Evolutionary conservation across 495 filamentous ascomycete genomes (phyloP), one percentile per base, ranked within the genome.

Genomic region (Tuber aestivum): DNA sequence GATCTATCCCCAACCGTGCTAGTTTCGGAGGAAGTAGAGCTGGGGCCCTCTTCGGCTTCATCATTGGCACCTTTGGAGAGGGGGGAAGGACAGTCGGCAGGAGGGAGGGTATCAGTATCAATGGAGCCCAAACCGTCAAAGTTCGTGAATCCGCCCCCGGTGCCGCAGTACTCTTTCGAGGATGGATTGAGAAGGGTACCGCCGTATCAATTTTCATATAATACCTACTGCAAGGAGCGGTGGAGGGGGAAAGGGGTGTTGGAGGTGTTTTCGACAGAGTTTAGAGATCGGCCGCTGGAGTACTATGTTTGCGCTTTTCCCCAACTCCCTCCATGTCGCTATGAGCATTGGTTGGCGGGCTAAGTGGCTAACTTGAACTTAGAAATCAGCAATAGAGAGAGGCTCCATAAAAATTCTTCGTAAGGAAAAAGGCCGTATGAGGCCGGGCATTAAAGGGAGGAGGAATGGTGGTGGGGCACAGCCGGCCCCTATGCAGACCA

Each of bases 131-230:
- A 72, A 41, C 70, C 78, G 18, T 70, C 78, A 27, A 82, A 82
- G 32, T 72, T 82, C 16, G 44, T 76, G 35, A 82, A 82, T 45
- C 41, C 56, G 20, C 77, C 80, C 1, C 81, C 81, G 32, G 75
- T 82, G 16, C 81, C 81, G 12, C 75, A 82, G 10, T 97, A 97
- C 83, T 92, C 90, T 78, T 84, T 97, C 73, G 92, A 95, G 72
- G 89, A 90, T 79, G 93, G 92, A 16, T 84, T 97, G 56, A 90
- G 94, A 48, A 89, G 93, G 44, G 92, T 97, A 21, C 86, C 87
- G n/a, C 95, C 94, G 8, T 97, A 97, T 81, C 88, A 95, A 82
- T 97, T 89, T 82, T 97, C 95, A 3, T 98, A 97, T 84, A 97
- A 97, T 80, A 97, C 94, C 3, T 93, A 89, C 84, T 94, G 91